These are phyloP conservation scores for Eimeria maxima DNA, from an alignment of 169 alveolate species.

Conservation along the genomic window DNA sequence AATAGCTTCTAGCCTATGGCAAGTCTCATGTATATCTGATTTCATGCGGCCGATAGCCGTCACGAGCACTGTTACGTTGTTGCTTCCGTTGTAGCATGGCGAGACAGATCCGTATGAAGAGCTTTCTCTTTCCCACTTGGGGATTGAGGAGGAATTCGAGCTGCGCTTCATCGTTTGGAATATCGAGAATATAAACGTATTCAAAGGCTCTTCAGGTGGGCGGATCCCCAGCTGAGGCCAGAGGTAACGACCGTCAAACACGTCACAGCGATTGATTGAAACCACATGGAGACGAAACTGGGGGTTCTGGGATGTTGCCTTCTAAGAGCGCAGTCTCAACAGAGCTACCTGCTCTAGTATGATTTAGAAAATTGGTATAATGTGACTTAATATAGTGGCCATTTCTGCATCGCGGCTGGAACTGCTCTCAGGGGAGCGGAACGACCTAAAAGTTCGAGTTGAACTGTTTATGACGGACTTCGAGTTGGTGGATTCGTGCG, in stretches of 20 bases:
- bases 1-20: background rate
- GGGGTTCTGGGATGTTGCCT: background rate
- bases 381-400: background rate
- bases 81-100: slow-evolving; percentile 14
- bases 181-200: slow-evolving; percentile 66
- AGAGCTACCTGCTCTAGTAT: background rate
- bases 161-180: slow-evolving; percentile 76
- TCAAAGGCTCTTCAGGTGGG: slow-evolving; percentile 74
- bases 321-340: background rate
- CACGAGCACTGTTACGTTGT: background rate
- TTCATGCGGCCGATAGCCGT: background rate
- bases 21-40: background rate
- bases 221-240: background rate
- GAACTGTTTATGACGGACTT: slow-evolving; percentile 26
- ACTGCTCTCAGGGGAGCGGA: slow-evolving; percentile 61
- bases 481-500: slow-evolving; percentile 17
- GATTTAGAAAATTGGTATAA: background rate
- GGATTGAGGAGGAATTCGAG: slow-evolving; percentile 52
- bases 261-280: background rate
- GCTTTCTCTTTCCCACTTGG: slow-evolving; percentile 46
- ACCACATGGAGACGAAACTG: background rate
- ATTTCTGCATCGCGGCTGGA: background rate
- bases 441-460: slow-evolving; percentile 60
- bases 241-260: background rate
- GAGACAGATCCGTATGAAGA: slow-evolving; percentile 69